These are phyloP conservation scores for Dichotomocladium elegans DNA, from an alignment of 371 early-diverging fungal species.

Conservation along the genomic window DNA sequence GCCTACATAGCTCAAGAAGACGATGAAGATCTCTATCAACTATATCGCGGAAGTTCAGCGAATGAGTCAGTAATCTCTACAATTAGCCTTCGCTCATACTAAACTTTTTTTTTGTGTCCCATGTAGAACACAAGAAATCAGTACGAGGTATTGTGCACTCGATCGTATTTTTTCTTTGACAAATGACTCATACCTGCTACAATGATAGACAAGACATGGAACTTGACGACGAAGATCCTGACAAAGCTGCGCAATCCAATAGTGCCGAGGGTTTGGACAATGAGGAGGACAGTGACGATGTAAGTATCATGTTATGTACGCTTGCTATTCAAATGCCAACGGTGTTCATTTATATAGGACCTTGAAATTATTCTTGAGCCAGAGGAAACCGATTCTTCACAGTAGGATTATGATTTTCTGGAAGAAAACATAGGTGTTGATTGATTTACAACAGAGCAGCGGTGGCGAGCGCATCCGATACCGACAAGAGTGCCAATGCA, in stretches of 20 bases:
- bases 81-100: neutral
- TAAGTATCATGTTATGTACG: slow-evolving; percentile 14
- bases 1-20: slow-evolving; percentile 3
- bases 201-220: slow-evolving; percentile 3
- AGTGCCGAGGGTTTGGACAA: slow-evolving; percentile 31
- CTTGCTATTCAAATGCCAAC: neutral
- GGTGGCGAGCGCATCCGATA: slow-evolving; percentile 9
- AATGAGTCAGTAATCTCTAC: slow-evolving; percentile 14
- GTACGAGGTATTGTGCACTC: neutral
- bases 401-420: too few species aligned
- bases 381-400: slow-evolving; percentile 33
- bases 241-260: slow-evolving; percentile 22
- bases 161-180: neutral
- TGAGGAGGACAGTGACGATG: slow-evolving; percentile 48
- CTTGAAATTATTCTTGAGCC: slow-evolving; percentile 65
- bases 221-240: slow-evolving; percentile 15
- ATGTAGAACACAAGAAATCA: slow-evolving; percentile 15
- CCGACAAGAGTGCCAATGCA: slow-evolving; percentile 26
- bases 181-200: neutral
- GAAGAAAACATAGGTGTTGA: too few species aligned
- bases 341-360: slow-evolving; percentile 36
- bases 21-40: slow-evolving; percentile 20
- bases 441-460: too few species aligned
- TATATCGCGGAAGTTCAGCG: slow-evolving; percentile 15
- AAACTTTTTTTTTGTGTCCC: neutral